Percentiles rank a stretch among this genome's conserved stretches.
phyloP scores from a whole-genome alignment of 371 early-diverging fungal genomes.

The Mortierella sp. region DNA sequence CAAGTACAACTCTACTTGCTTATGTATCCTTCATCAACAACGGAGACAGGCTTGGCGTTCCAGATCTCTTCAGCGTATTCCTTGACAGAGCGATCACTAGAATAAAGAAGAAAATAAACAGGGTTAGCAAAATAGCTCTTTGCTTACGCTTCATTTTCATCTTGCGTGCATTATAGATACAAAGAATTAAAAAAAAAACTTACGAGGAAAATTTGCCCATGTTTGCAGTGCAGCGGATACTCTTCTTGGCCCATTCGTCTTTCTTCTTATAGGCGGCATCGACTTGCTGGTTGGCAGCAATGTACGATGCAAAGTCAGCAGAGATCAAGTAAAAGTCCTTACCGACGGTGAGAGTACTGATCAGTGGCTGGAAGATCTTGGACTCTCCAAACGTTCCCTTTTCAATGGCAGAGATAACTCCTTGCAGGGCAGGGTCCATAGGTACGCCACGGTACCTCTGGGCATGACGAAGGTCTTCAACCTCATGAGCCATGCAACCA shows the following conservation, averaged over 20 bases:
- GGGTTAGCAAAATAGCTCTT: constrained; percentile 4
- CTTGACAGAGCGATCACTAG: constrained; percentile 78
- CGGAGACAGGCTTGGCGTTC: constrained; percentile 70
- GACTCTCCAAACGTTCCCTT: constrained; percentile 84
- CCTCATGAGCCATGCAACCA: constrained; percentile 87
- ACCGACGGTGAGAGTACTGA: constrained; percentile 83
- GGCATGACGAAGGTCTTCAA: constrained; percentile 90
- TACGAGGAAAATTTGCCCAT: constrained; percentile 93
- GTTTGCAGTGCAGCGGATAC: constrained; percentile 87
- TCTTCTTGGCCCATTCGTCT: constrained; percentile 83
- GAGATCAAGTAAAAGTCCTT: constrained; percentile 91
- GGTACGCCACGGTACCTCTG: constrained; percentile 80
- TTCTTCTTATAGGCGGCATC: constrained; percentile 84
- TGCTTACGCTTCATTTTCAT: not conserved
- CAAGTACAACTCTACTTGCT: not conserved
- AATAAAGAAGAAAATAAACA: not conserved
- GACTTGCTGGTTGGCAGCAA: constrained; percentile 79
- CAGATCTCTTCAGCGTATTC: constrained; percentile 92
- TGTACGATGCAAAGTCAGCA: constrained; percentile 85
- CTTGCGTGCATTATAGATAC: not conserved
- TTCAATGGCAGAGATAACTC: constrained; percentile 81
- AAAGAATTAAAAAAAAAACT: constrained; percentile 23
- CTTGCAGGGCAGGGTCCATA: constrained; percentile 80
- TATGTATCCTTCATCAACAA: constrained; percentile 41
- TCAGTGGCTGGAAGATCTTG: constrained; percentile 77